Evolutionary conservation across 202 grass and related monocot species (phyloP).

Genomic region (Panicum hallii): DNA sequence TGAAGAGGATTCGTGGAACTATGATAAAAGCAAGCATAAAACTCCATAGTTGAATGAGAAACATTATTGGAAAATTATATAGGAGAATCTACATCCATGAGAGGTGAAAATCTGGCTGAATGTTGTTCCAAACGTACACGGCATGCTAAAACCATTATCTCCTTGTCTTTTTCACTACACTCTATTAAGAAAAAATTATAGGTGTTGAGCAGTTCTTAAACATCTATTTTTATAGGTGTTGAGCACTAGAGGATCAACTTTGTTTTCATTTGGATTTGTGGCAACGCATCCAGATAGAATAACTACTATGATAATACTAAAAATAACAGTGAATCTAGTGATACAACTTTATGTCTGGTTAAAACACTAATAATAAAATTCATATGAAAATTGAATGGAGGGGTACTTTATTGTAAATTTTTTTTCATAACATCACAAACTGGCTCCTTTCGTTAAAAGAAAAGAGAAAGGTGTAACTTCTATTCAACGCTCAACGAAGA

Average conservation of each 20-base stretch:
- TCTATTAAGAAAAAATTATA: neutral
- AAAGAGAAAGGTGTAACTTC: neutral
- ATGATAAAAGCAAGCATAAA: neutral
- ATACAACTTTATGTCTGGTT: neutral
- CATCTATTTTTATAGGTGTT: neutral
- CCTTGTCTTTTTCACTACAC: no score
- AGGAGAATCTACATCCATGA: neutral
- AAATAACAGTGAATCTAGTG: neutral
- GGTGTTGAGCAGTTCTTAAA: neutral
- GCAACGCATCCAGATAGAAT: neutral
- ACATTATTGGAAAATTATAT: neutral
- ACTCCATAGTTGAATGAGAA: neutral
- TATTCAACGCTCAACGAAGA: slow-evolving; percentile 5
- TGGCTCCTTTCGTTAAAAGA: neutral
- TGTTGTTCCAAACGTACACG: neutral
- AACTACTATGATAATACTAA: neutral
- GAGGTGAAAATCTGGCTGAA: neutral
- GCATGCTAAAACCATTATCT: neutral
- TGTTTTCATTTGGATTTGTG: neutral
- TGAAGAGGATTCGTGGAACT: neutral
- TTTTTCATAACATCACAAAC: neutral
- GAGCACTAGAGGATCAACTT: neutral
- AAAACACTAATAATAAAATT: neutral
- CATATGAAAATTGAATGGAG: neutral
- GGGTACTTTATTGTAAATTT: neutral